These are phyloP conservation scores for Starmerella sp. DNA, from an alignment of 805 yeast species.

Conservation along the genomic window DNA sequence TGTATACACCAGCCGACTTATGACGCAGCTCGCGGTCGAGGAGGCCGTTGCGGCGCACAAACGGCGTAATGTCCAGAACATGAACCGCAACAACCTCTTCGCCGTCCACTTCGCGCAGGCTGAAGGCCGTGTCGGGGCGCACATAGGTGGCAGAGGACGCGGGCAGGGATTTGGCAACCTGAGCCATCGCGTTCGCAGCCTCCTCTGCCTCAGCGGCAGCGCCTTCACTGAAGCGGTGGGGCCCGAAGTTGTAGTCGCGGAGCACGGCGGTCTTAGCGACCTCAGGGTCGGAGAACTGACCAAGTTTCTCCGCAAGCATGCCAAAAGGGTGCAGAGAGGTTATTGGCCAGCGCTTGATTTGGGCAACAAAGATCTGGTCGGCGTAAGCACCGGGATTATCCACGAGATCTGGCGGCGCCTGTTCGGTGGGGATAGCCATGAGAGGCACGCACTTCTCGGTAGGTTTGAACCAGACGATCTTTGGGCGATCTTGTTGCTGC, in stretches of 20 bases:
- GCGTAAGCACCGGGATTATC: slow-evolving; percentile 79
- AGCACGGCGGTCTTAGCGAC: slow-evolving; percentile 82
- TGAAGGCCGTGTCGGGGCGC: slow-evolving; percentile 15
- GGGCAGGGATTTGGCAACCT: slow-evolving; percentile 5
- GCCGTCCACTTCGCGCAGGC: slow-evolving; percentile 24
- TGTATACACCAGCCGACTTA: slow-evolving; percentile 77
- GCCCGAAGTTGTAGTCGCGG: slow-evolving; percentile 46
- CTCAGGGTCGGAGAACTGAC: slow-evolving; percentile 60
- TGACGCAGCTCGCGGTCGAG: slow-evolving; percentile 84
- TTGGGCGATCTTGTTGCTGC: slow-evolving; percentile 42
- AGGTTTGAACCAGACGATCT: slow-evolving; percentile 98
- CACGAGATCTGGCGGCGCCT: slow-evolving; percentile 91
- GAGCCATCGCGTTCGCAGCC: slow-evolving; percentile 15
- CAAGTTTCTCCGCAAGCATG: slow-evolving; percentile 76
- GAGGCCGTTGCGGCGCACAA: slow-evolving; percentile 57
- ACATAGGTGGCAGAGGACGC: background rate
- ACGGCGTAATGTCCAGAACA: slow-evolving; percentile 66
- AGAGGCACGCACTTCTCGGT: slow-evolving; percentile 95
- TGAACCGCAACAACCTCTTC: slow-evolving; percentile 78
- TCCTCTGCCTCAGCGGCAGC: slow-evolving; percentile 33
- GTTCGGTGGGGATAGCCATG: slow-evolving; percentile 97
- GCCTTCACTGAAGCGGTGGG: slow-evolving; percentile 35
- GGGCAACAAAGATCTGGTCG: slow-evolving; percentile 78
- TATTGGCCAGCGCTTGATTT: slow-evolving; percentile 98
- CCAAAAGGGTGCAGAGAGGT: slow-evolving; percentile 98